phyloP scores from a whole-genome alignment of 805 yeast species.

The Danielia reshetovae region DNA sequence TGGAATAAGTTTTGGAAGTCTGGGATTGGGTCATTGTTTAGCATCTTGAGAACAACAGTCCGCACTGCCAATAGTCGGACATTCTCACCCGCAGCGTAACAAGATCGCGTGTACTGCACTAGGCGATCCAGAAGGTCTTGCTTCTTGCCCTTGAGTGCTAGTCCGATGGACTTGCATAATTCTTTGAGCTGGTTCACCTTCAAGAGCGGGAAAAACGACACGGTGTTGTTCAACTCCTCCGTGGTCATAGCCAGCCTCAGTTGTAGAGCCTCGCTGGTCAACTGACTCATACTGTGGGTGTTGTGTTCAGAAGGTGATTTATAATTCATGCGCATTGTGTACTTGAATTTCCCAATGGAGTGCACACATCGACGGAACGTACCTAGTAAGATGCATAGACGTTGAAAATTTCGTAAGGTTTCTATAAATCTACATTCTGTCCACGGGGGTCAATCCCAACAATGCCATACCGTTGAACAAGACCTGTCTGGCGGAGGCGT shows the following conservation, averaged over 20 bases:
- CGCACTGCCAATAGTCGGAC: slow-evolving; percentile 44
- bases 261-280: slow-evolving; percentile 2
- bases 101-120: slow-evolving; percentile 40
- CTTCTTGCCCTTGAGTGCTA: slow-evolving; percentile 57
- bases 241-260: not conserved
- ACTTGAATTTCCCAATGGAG: slow-evolving; percentile 1
- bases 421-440: slow-evolving; percentile 67
- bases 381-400: too few relatives aligned
- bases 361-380: too few relatives aligned
- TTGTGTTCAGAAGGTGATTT: too few relatives aligned
- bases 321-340: too few relatives aligned
- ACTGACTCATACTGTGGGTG: slow-evolving; percentile 4
- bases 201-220: slow-evolving; percentile 28
- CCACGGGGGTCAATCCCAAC: slow-evolving; percentile 95
- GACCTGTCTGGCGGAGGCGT: slow-evolving; percentile 85
- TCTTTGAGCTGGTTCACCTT: slow-evolving; percentile 52
- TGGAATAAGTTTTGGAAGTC: slow-evolving; percentile 25
- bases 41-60: slow-evolving; percentile 38
- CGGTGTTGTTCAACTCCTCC: slow-evolving; percentile 22
- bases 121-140: slow-evolving; percentile 56
- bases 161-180: slow-evolving; percentile 46
- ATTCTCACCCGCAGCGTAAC: slow-evolving; percentile 35
- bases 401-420: not conserved
- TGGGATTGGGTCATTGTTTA: slow-evolving; percentile 34
- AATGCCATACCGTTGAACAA: slow-evolving; percentile 84